These are phyloP conservation scores for Cudoniella acicularis DNA, from an alignment of 495 filamentous ascomycete genomes.

Conservation along the genomic window DNA sequence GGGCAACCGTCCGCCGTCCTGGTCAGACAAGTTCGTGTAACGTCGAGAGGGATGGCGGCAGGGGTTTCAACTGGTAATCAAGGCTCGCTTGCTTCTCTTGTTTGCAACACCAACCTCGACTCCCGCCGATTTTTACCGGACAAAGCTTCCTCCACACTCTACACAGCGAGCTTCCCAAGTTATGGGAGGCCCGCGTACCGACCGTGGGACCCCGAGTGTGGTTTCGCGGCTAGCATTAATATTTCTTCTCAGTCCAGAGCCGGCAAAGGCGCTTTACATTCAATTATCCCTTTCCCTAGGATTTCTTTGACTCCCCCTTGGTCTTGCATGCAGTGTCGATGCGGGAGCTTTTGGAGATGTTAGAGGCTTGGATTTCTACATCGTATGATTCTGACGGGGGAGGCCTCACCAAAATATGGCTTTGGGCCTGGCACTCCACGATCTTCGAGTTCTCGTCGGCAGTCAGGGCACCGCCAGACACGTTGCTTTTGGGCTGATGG, in stretches of 20 bases:
- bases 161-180: background rate
- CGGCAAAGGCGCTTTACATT: background rate
- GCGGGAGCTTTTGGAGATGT: background rate
- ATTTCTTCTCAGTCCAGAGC: background rate
- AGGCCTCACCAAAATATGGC: background rate
- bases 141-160: no score
- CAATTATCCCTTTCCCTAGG: background rate
- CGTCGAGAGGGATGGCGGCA: background rate
- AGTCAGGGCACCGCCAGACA: background rate
- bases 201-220: background rate
- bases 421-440: background rate
- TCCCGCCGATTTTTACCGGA: background rate
- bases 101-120: background rate
- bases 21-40: slow-evolving; percentile 5
- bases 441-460: background rate
- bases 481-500: background rate
- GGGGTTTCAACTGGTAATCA: background rate
- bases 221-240: background rate
- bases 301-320: background rate
- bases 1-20: background rate
- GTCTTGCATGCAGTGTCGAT: background rate
- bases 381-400: background rate
- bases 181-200: background rate
- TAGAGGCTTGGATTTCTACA: background rate
- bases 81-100: background rate